phyloP scores from a whole-genome alignment of 768 basidiomycete species.

The Tulasnella sp. region DNA sequence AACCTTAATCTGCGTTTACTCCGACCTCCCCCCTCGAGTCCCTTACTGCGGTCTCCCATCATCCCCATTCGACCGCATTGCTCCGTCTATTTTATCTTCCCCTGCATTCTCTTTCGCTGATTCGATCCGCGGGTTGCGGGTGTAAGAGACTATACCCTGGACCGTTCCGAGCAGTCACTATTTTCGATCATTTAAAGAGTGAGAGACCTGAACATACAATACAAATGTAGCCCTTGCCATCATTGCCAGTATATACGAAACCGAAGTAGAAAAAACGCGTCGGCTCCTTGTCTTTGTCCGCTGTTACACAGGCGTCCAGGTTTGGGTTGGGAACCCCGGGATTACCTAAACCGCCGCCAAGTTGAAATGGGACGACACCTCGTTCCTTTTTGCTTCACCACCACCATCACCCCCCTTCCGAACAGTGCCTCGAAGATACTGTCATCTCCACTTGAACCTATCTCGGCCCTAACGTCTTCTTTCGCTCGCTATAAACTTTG shows the following conservation, averaged over 20 bases:
- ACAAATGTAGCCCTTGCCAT: neutral
- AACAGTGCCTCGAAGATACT: neutral
- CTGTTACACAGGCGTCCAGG: neutral
- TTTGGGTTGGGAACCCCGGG: neutral
- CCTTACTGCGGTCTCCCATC: neutral
- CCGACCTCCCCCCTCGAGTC: neutral
- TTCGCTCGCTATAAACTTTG: neutral
- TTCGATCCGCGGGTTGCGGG: neutral
- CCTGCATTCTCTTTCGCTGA: neutral
- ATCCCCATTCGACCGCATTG: neutral
- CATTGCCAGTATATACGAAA: neutral
- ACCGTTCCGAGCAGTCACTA: slow-evolving; percentile 1
- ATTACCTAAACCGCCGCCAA: slow-evolving; percentile 1
- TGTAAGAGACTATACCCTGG: slow-evolving; percentile 1
- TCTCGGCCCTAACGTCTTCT: neutral
- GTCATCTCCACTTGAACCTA: neutral
- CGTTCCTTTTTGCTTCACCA: neutral
- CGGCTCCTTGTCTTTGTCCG: neutral
- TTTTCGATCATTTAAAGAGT: slow-evolving; percentile 2
- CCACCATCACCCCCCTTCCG: neutral
- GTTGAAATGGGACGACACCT: neutral
- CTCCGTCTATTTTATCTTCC: neutral
- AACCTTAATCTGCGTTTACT: neutral
- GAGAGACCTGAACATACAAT: slow-evolving; percentile 1
- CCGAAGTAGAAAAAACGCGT: neutral